Base-by-base conservation (phyloP, 192 early-diverging fungal species). In the Coemansia sp. region DNA sequence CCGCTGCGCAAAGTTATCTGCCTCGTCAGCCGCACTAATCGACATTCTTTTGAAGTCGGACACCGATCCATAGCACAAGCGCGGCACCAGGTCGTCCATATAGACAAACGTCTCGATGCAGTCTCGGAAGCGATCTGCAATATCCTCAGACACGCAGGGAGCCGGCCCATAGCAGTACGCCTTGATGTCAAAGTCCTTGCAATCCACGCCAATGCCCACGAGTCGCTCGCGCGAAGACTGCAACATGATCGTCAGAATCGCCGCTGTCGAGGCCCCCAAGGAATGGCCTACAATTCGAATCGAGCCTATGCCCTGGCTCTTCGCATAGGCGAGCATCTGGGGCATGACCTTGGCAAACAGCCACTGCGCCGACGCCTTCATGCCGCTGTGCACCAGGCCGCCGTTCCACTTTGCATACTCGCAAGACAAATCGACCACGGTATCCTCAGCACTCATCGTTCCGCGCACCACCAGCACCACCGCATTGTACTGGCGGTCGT, bases 321-420 rank as follows among this genome's bases (percentile, higher is more conserved):
- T 59, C 28, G 83, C 83, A 26, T 87, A 89, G 2, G 88, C 85
- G 18, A 88, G 69, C 14, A 89, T 67, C 39, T 83, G 85, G 25
- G 91, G 88, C 60, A 86, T 82, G 9, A 91, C 79, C 35, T 88
- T 82, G 38, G 73, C 63, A 73, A 89, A 86, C 55, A 93, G 84
- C 87, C 88, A 93, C 42, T 88, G 83, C 11, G 91, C 91, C 7
- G 90, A 86, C 14, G 86, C 84, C 78, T 89, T 87, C 82, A 91
- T 89, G 6, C 91, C 91, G 48, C 85, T 85, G 56, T 93, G 91
- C 35, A 91, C 88, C 13, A 90, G 73, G 0, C 91, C 91, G 45
- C 90, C 91, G 52, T 86, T 85, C 90, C 89, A 91, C 35, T 86
- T 89, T 47, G 86, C 81, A 66, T 93, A 93, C 67, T 89, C 89